Evolutionary conservation across 441 rosid genomes (phyloP).

Genomic region (Erysimum cheiri): DNA sequence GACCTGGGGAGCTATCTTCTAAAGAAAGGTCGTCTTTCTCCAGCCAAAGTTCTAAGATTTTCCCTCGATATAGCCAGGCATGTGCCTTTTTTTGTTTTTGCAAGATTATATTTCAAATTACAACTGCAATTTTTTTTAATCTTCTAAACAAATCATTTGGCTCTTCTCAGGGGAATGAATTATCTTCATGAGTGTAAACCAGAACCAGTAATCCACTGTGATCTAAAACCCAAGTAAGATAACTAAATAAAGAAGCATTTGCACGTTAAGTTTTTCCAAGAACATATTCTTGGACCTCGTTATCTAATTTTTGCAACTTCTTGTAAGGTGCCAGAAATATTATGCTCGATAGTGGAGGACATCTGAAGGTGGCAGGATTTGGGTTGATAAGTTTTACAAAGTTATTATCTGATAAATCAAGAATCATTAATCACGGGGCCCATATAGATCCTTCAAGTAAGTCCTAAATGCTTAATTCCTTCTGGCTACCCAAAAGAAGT

Average conservation of each 20-base stretch:
- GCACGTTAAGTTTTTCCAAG: constrained; percentile 27
- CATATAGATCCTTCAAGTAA: constrained; percentile 66
- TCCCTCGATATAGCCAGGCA: constrained; percentile 92
- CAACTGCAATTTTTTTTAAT: neutral
- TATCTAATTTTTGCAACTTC: constrained; percentile 81
- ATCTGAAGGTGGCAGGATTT: constrained; percentile 84
- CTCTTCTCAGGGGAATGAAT: constrained; percentile 89
- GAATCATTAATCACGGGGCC: constrained; percentile 55
- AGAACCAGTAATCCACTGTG: constrained; percentile 89
- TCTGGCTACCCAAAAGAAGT: constrained; percentile 10
- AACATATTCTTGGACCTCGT: constrained; percentile 36
- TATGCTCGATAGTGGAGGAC: constrained; percentile 96
- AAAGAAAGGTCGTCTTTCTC: constrained; percentile 92
- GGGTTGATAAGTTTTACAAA: constrained; percentile 74
- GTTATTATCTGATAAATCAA: constrained; percentile 69
- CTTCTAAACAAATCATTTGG: constrained; percentile 21
- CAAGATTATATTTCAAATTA: constrained; percentile 12
- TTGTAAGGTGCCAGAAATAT: constrained; percentile 99
- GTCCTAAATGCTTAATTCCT: constrained; percentile 39
- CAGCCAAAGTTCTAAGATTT: constrained; percentile 78
- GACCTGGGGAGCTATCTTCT: constrained; percentile 85
- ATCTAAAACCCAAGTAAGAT: constrained; percentile 95
- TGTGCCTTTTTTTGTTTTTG: constrained; percentile 33
- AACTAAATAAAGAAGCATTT: constrained; percentile 59
- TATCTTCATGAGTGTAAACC: constrained; percentile 98